phyloP scores from a whole-genome alignment of 1,284 basidiomycete species.

The Inonotus obliquus region DNA sequence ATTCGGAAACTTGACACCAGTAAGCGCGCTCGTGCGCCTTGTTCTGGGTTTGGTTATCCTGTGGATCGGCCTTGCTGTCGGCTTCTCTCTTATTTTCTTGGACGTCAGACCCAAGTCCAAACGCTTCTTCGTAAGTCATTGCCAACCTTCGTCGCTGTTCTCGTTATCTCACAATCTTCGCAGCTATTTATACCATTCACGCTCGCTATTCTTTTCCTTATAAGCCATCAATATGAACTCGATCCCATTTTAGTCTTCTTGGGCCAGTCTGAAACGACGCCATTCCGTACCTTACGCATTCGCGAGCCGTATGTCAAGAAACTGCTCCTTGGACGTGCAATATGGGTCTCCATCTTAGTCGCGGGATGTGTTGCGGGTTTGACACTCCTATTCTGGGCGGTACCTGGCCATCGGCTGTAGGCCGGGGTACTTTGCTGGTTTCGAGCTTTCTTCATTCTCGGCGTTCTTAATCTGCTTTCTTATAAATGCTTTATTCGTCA shows the following conservation, averaged over 20 bases:
- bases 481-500: not conserved
- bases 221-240: constrained; percentile 94
- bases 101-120: constrained; percentile 87
- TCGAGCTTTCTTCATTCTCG: not conserved
- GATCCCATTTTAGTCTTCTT: constrained; percentile 89
- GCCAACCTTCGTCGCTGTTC: constrained; percentile 2
- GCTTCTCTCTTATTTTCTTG: constrained; percentile 90
- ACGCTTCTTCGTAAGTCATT: constrained; percentile 83
- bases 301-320: constrained; percentile 91
- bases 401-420: constrained; percentile 81
- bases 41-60: constrained; percentile 81
- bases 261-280: constrained; percentile 83
- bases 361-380: constrained; percentile 67
- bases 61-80: constrained; percentile 89
- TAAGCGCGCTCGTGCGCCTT: constrained; percentile 81
- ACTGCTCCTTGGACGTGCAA: constrained; percentile 79
- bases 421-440: not conserved
- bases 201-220: constrained; percentile 84
- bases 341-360: constrained; percentile 78
- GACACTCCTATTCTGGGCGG: constrained; percentile 87
- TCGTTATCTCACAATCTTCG: constrained; percentile 19
- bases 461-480: not conserved
- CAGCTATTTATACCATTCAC: constrained; percentile 93
- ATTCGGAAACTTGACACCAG: constrained; percentile 93
- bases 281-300: constrained; percentile 87